These are phyloP conservation scores for Tulasnella sp. DNA, from an alignment of 768 basidiomycete species.

Conservation along the genomic window DNA sequence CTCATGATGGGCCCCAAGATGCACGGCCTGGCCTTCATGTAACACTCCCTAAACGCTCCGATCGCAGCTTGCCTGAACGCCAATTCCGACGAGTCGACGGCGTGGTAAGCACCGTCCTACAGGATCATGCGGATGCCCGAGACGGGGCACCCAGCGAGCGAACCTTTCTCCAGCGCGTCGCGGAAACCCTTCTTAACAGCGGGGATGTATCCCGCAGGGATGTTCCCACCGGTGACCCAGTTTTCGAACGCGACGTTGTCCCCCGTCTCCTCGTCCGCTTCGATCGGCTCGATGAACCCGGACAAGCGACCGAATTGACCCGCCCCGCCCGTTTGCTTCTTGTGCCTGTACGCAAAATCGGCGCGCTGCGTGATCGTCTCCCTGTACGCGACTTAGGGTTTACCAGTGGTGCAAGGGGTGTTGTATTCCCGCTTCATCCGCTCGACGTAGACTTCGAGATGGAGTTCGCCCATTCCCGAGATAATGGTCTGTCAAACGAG, in stretches of 20 bases:
- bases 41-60: constrained; percentile 87
- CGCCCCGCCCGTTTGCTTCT: constrained; percentile 96
- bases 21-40: constrained; percentile 59
- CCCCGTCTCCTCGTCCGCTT: constrained; percentile 60
- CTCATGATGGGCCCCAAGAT: constrained; percentile 98
- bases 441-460: constrained; percentile 97
- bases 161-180: constrained; percentile 86
- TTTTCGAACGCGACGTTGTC: constrained; percentile 79
- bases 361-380: constrained; percentile 82
- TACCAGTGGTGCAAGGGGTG: constrained; percentile 84
- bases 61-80: constrained; percentile 88
- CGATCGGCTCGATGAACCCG: constrained; percentile 85
- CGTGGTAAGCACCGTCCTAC: constrained; percentile 85
- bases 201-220: constrained; percentile 86
- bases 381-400: constrained; percentile 92
- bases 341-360: constrained; percentile 85
- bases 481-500: constrained; percentile 38
- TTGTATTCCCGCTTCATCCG: constrained; percentile 98
- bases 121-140: constrained; percentile 77
- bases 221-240: constrained; percentile 81
- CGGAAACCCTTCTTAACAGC: constrained; percentile 96
- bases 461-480: constrained; percentile 98
- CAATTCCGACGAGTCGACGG: constrained; percentile 91
- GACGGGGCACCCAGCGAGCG: constrained; percentile 77
- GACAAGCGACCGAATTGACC: constrained; percentile 93